phyloP scores from a whole-genome alignment of 306 rosid genomes.

The Leucaena leucocephala region DNA sequence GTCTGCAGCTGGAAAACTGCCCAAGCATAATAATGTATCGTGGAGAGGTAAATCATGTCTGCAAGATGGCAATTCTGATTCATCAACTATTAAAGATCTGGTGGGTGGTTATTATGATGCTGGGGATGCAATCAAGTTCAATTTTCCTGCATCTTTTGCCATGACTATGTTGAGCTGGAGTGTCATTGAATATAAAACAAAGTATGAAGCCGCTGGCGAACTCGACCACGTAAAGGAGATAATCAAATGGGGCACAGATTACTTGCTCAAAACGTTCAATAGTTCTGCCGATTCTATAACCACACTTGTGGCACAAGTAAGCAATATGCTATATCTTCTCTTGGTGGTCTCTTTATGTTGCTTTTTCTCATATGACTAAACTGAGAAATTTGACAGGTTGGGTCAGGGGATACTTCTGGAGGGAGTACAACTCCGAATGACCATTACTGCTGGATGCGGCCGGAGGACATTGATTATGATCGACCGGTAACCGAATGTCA shows the following conservation, averaged over 20 bases:
- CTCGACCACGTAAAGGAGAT: constrained; percentile 79
- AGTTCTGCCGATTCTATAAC: constrained; percentile 70
- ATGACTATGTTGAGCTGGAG: constrained; percentile 97
- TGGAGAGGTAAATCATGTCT: constrained; percentile 92
- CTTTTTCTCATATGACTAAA: no score
- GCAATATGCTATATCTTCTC: neutral
- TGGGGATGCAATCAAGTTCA: constrained; percentile 94
- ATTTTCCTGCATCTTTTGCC: constrained; percentile 79
- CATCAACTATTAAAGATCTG: constrained; percentile 59
- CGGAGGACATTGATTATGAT: constrained; percentile 84
- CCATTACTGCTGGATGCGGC: constrained; percentile 99
- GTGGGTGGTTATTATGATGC: constrained; percentile 94
- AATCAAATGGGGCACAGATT: constrained; percentile 94
- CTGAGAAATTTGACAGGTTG: constrained; percentile 54
- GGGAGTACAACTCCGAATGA: constrained; percentile 81
- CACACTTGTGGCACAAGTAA: constrained; percentile 70
- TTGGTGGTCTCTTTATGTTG: no score
- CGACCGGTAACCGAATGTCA: constrained; percentile 74
- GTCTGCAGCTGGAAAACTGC: constrained; percentile 82
- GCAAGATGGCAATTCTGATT: constrained; percentile 60
- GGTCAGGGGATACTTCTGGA: constrained; percentile 78
- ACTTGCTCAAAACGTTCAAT: constrained; percentile 89
- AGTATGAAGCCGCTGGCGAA: constrained; percentile 90
- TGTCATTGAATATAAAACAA: constrained; percentile 88
- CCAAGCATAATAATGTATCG: constrained; percentile 92